Conservation (phyloP, 148 eudicot species). For the Camellia granthamiana region DNA sequence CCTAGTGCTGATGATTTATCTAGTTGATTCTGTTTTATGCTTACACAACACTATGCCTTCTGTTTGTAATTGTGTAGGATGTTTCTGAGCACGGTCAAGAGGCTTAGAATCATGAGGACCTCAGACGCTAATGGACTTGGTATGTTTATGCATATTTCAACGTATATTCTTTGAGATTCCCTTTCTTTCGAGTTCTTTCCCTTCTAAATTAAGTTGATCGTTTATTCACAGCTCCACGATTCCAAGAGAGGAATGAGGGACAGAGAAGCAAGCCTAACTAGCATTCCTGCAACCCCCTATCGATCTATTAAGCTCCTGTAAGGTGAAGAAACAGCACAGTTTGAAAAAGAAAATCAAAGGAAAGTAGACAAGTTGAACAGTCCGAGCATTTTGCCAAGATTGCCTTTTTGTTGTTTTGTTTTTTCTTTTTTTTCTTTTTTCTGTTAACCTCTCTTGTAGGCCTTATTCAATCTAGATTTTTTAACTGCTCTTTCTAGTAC, state of each 20-base stretch:
- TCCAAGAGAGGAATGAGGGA: conserved; percentile 43
- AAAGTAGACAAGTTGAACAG: conserved; percentile 5
- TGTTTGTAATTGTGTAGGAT: conserved; percentile 35
- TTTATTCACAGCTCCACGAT: conserved; percentile 52
- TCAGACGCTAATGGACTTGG: conserved; percentile 80
- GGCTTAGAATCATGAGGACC: conserved; percentile 79
- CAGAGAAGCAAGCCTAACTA: conserved; percentile 45
- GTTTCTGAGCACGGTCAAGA: conserved; percentile 69
- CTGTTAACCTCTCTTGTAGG: conserved; percentile 6
- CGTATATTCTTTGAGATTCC: not conserved
- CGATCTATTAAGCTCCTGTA: not conserved
- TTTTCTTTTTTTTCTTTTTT: not conserved
- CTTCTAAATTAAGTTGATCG: not conserved
- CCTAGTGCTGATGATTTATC: not conserved
- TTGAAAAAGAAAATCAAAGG: conserved; percentile 18
- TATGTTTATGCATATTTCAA: conserved; percentile 18
- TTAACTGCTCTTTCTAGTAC: not conserved
- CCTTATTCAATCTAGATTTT: not conserved
- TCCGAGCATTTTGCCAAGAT: conserved; percentile 22
- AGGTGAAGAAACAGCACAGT: conserved; percentile 4
- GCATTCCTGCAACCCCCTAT: not conserved
- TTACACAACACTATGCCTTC: not conserved
- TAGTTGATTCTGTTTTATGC: not conserved
- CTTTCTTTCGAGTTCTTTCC: not conserved
- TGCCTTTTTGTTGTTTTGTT: not conserved